Conservation (phyloP, 2,329 filamentous ascomycete species). For the Plectosphaerella plurivora region DNA sequence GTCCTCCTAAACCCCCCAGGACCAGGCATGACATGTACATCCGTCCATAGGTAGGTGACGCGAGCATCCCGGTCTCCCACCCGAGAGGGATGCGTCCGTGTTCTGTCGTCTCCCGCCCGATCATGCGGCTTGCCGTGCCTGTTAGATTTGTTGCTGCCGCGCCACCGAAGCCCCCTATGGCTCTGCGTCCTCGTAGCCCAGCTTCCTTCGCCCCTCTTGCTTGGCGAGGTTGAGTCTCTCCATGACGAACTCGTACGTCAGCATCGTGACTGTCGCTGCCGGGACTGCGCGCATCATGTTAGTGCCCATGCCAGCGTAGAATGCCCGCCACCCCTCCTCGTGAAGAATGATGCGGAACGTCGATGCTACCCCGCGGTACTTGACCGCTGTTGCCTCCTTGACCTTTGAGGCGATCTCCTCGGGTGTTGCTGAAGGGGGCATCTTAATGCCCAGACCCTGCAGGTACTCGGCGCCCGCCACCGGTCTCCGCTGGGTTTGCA, state of each 20-base stretch:
- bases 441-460: slow-evolving; percentile 42
- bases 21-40: no score
- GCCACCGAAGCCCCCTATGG: background rate
- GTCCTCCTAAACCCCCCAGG: no score
- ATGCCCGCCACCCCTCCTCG: slow-evolving; percentile 94
- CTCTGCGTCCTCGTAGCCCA: slow-evolving; percentile 7
- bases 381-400: slow-evolving; percentile 30
- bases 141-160: background rate
- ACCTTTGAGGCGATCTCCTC: slow-evolving; percentile 16
- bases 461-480: slow-evolving; percentile 49
- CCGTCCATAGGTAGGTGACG: no score
- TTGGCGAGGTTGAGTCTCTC: slow-evolving; percentile 41
- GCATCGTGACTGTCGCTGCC: slow-evolving; percentile 93
- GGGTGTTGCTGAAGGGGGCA: slow-evolving; percentile 37
- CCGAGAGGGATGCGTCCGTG: no score
- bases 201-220: slow-evolving; percentile 30
- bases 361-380: slow-evolving; percentile 74
- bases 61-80: no score
- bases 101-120: no score
- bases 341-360: slow-evolving; percentile 80
- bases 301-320: slow-evolving; percentile 95
- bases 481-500: slow-evolving; percentile 87
- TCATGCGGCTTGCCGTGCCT: no score
- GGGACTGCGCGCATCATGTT: slow-evolving; percentile 97
- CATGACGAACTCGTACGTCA: slow-evolving; percentile 85